Conservation (phyloP, 176 grass and related monocot species). For the Zoysia pacifica region DNA sequence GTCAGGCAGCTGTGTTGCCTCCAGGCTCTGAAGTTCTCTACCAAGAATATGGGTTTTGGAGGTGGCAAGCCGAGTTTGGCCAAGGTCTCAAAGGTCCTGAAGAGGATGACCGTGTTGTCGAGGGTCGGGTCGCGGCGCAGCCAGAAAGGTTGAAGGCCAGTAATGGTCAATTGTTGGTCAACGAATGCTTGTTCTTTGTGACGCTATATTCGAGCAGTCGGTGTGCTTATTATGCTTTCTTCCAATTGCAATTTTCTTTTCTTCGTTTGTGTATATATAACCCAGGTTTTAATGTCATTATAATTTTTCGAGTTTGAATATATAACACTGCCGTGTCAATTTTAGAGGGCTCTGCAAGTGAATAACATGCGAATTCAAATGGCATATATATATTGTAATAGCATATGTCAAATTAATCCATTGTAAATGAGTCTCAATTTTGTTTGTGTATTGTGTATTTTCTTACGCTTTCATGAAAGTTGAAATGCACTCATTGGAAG, state of each 20-base stretch:
- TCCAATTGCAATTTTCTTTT: not conserved
- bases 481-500: not conserved
- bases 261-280: constrained; percentile 25
- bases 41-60: constrained; percentile 83
- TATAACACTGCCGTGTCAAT: no score
- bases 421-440: constrained; percentile 25
- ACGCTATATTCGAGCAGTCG: not conserved
- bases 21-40: constrained; percentile 79
- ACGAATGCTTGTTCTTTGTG: not conserved
- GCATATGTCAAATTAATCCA: no score
- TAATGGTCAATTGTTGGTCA: not conserved
- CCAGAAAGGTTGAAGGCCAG: constrained; percentile 15
- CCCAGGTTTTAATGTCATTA: no score
- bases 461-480: constrained; percentile 1
- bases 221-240: constrained; percentile 9
- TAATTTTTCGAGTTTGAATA: no score
- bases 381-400: no score
- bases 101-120: constrained; percentile 59
- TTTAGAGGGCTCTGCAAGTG: no score
- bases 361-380: no score
- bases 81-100: constrained; percentile 85
- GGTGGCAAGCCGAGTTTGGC: constrained; percentile 72
- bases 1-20: constrained; percentile 81
- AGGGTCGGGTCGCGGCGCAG: constrained; percentile 43
- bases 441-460: constrained; percentile 34